A percentile compares a stretch with the other conserved stretches of the same genome.
phyloP scores from a whole-genome alignment of 1,284 basidiomycete genomes.

The Pholiota adiposa region DNA sequence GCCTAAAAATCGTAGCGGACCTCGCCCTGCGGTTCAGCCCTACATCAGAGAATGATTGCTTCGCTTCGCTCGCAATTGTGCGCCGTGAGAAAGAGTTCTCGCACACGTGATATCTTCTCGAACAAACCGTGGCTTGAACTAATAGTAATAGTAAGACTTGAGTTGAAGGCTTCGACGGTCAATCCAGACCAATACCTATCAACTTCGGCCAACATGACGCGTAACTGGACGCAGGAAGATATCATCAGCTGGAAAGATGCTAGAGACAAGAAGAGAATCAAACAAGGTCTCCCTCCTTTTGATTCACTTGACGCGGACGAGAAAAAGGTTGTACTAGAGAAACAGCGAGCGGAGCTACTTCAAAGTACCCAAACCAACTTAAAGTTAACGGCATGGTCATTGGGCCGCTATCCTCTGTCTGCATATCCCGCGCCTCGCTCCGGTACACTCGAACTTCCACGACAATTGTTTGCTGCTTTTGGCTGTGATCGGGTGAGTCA shows the following conservation, averaged over 20 bases:
- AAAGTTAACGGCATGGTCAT: background rate
- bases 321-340: background rate
- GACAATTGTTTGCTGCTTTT: background rate
- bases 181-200: too few relatives aligned
- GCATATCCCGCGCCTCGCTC: conserved; percentile 4
- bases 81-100: too few relatives aligned
- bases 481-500: conserved; percentile 3
- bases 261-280: conserved; percentile 9
- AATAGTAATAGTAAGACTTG: too few relatives aligned
- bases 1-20: too few relatives aligned
- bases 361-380: background rate
- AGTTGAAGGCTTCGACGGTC: too few relatives aligned
- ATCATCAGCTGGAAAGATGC: background rate
- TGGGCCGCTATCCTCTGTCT: background rate
- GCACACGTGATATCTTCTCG: too few relatives aligned
- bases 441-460: conserved; percentile 10
- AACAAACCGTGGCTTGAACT: too few relatives aligned
- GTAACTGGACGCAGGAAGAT: background rate
- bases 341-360: conserved; percentile 1
- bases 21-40: too few relatives aligned
- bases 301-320: conserved; percentile 2
- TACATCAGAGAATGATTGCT: too few relatives aligned
- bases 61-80: too few relatives aligned
- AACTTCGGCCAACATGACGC: background rate
- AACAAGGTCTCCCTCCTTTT: conserved; percentile 7